These are phyloP conservation scores for Colletotrichum tanaceti DNA, from an alignment of 2,329 filamentous ascomycete genomes.

Conservation along the genomic window DNA sequence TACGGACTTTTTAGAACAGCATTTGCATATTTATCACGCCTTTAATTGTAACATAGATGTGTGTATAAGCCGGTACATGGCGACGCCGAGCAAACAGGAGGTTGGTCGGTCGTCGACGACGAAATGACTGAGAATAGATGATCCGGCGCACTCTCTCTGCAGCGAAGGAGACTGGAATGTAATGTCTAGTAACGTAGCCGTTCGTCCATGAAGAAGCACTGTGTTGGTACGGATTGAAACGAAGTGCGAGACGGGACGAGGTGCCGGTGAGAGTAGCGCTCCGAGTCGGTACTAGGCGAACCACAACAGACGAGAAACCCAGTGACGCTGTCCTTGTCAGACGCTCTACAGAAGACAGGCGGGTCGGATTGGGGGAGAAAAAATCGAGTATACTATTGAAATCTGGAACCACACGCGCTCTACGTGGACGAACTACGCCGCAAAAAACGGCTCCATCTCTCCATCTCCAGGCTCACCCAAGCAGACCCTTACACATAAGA, in stretches of 20 bases:
- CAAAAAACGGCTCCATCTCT: not conserved
- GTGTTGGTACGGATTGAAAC: not conserved
- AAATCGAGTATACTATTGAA: conserved; percentile 1
- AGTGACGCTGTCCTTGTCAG: not conserved
- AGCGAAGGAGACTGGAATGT: not conserved
- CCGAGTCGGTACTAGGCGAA: too few relatives aligned
- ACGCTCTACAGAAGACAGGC: not conserved
- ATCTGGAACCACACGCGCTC: not conserved
- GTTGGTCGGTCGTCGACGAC: not conserved
- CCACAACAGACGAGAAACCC: not conserved
- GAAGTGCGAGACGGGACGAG: not conserved
- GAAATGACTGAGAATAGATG: not conserved
- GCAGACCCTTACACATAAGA: not conserved
- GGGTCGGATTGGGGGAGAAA: not conserved
- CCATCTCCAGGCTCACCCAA: not conserved
- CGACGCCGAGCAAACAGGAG: not conserved
- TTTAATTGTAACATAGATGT: conserved; percentile 25
- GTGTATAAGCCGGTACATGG: not conserved
- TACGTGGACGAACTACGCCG: not conserved
- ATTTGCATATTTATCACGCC: conserved; percentile 17
- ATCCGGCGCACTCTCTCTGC: not conserved
- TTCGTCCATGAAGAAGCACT: not conserved
- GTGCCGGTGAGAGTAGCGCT: not conserved
- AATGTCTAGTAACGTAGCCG: conserved; percentile 3
- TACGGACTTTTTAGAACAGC: conserved; percentile 22